Evolutionary conservation across 140 eudicot species (phyloP).

Genomic region (Oenanthe javanica): DNA sequence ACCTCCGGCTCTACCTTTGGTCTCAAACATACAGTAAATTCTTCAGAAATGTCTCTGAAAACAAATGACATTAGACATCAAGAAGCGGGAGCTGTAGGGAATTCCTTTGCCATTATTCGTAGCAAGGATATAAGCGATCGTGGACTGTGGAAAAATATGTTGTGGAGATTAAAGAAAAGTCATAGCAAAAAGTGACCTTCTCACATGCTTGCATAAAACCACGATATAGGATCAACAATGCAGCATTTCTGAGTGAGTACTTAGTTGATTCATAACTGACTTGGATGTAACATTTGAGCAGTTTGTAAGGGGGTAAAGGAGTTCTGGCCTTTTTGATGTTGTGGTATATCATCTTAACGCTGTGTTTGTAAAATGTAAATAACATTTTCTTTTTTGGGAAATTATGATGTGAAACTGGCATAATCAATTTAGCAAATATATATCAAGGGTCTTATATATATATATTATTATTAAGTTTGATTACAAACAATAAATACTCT

Average conservation of each 20-base stretch:
- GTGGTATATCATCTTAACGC: background rate
- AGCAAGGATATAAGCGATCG: constrained; percentile 38
- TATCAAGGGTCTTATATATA: too few species aligned
- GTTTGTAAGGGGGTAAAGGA: background rate
- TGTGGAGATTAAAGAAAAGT: constrained; percentile 37
- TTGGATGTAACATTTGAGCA: background rate
- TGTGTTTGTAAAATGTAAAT: background rate
- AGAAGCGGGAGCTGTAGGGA: constrained; percentile 26
- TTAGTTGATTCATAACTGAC: background rate
- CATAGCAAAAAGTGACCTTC: constrained; percentile 22
- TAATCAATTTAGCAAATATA: too few species aligned
- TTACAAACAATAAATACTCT: too few species aligned
- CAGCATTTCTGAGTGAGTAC: background rate
- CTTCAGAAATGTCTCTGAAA: constrained; percentile 13
- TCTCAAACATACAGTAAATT: constrained; percentile 16
- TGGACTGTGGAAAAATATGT: constrained; percentile 56
- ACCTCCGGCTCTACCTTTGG: constrained; percentile 21
- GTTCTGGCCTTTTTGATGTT: background rate
- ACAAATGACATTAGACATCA: constrained; percentile 30
- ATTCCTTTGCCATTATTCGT: constrained; percentile 53
- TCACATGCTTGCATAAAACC: background rate
- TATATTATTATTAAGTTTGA: too few species aligned
- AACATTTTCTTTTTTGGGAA: background rate
- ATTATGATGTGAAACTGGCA: too few species aligned
- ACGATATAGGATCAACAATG: background rate